Evolutionary conservation across 139 green algal species (phyloP), one percentile per base, ranked within the genome.

Genomic region (Closterium sp.): DNA sequence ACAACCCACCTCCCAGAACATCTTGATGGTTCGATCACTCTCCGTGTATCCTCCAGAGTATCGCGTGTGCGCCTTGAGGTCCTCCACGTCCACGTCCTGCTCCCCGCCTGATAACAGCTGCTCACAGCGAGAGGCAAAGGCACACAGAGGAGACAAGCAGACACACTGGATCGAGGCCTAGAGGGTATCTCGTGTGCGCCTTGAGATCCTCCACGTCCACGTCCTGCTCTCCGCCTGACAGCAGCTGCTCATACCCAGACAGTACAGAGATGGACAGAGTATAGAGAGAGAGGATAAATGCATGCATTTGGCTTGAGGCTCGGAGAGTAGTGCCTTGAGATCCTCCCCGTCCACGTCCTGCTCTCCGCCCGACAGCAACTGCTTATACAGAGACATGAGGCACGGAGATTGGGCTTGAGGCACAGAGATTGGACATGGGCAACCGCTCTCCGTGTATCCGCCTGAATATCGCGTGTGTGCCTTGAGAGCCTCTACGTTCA

Each of bases 1-100:
- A n/a, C n/a, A n/a, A 73, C 50, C 10, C 50, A 90, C 88, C 29
- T 91, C 31, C 98, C 97, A 99, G 89, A 99, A 98, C 31, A 96
- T 91, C 17, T 93, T 11, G 28, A 99, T 97, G 24, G 97, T 94
- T n/a, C 96, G 97, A 91, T 98, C 96, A 27, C 97, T 95, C 11
- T 32, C 85, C 0, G 38, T 28, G 50, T 94, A 96, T 7, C 92
- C 92, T 70, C 90, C 88, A 13, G n/a, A 88, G 88, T 94, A 99
- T 42, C 95, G 73, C 0, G 96, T 94, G 91, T 98, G 91, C 0
- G 31, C 50, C 21, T 89, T 70, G 94, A 92, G 90, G 45, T 92
- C 90, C 34, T 92, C 79, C 38, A 92, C 42, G 10, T 89, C 73
- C 27, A 92, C 42, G 73, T 92, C 79, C 19, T 92, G 27, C 24